Conservation (phyloP, 371 early-diverging fungal genomes). For the Conidiobolus incongruus region DNA sequence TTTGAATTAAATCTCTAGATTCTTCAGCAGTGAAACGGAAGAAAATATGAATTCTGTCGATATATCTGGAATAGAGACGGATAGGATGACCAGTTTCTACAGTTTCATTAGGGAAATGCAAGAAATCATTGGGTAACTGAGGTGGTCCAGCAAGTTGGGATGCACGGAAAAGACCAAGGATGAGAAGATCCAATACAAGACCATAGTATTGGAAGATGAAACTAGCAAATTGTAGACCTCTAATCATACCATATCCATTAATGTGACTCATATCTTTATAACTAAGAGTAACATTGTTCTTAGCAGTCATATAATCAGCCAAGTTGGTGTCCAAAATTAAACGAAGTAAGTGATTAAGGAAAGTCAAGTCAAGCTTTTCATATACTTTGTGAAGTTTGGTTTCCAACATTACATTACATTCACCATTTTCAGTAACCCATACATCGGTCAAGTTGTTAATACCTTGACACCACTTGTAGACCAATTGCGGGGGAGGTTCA, state of each 20-base stretch:
- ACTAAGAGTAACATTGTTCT: slow-evolving; percentile 88
- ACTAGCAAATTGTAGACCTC: slow-evolving; percentile 94
- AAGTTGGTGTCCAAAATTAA: slow-evolving; percentile 94
- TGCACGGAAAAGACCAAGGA: slow-evolving; percentile 89
- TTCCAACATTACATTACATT: slow-evolving; percentile 89
- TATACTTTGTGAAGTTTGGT: slow-evolving; percentile 76
- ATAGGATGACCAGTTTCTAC: slow-evolving; percentile 92
- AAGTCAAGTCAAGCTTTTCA: slow-evolving; percentile 94
- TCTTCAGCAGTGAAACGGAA: slow-evolving; percentile 87
- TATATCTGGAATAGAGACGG: slow-evolving; percentile 80
- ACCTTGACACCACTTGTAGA: slow-evolving; percentile 96
- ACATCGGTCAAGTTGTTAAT: slow-evolving; percentile 88
- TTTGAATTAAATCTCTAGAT: slow-evolving; percentile 83
- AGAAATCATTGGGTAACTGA: slow-evolving; percentile 82
- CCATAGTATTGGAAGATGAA: slow-evolving; percentile 98
- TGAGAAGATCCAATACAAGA: slow-evolving; percentile 81
- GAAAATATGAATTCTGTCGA: slow-evolving; percentile 85
- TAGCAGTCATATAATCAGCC: slow-evolving; percentile 97
- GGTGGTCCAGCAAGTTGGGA: slow-evolving; percentile 94
- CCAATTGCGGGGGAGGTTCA: slow-evolving; percentile 88
- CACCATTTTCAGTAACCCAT: slow-evolving; percentile 83
- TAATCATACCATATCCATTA: slow-evolving; percentile 90
- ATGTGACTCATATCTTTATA: slow-evolving; percentile 99
- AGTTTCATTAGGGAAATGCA: slow-evolving; percentile 83
- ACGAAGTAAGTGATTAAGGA: slow-evolving; percentile 84